Evolutionary conservation across 1,139 yeast genomes (phyloP).

Genomic region (Pichia sp.): DNA sequence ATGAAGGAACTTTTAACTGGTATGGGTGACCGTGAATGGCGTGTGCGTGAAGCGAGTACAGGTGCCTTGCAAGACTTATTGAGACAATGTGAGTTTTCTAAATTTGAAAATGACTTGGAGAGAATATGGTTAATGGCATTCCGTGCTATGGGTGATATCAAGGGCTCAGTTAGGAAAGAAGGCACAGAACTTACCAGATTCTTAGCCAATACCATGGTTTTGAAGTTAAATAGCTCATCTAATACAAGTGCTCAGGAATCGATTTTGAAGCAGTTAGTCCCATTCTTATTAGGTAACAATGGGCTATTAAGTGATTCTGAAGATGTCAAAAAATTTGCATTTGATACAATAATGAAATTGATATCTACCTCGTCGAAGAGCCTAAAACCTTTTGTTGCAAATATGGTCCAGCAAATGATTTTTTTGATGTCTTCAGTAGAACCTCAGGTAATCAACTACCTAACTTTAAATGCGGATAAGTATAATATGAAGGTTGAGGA

Average conservation of each 20-base stretch:
- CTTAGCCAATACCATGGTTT: constrained; percentile 59
- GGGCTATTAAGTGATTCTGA: constrained; percentile 85
- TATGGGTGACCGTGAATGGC: constrained; percentile 86
- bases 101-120: constrained; percentile 52
- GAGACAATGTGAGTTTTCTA: constrained; percentile 52
- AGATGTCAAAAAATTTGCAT: constrained; percentile 73
- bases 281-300: constrained; percentile 72
- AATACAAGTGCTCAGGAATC: constrained; percentile 42
- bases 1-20: constrained; percentile 60
- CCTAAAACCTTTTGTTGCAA: constrained; percentile 65
- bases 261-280: constrained; percentile 63
- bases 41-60: constrained; percentile 87
- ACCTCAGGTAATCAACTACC: constrained; percentile 83
- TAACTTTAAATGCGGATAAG: constrained; percentile 84
- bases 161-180: constrained; percentile 85
- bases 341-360: constrained; percentile 66
- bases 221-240: constrained; percentile 39
- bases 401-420: constrained; percentile 63
- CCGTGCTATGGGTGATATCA: constrained; percentile 88
- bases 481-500: constrained; percentile 68
- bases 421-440: constrained; percentile 79
- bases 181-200: constrained; percentile 67
- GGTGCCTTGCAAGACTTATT: constrained; percentile 68
- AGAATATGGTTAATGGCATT: constrained; percentile 86
- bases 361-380: constrained; percentile 57